These are phyloP conservation scores for Cadophora malorum DNA, from an alignment of 2,329 filamentous ascomycete genomes.

Conservation along the genomic window DNA sequence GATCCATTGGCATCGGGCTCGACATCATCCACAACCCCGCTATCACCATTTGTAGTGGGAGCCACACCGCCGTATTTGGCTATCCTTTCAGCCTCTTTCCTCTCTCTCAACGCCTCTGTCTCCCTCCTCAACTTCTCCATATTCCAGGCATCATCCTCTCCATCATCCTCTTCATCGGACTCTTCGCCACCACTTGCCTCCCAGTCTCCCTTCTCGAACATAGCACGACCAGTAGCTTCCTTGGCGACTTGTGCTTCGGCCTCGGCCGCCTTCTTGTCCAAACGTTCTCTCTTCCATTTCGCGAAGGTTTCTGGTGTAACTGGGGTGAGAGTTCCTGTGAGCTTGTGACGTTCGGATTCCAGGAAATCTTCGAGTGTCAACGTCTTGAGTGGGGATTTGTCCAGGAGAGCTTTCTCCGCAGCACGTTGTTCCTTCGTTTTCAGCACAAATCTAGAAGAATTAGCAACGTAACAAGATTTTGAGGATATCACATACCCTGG, in stretches of 20 bases:
- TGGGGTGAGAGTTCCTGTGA: slow-evolving; percentile 88
- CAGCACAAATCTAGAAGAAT: slow-evolving; percentile 76
- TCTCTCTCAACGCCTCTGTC: slow-evolving; percentile 76
- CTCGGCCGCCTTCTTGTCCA: slow-evolving; percentile 96
- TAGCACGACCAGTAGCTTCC: slow-evolving; percentile 90
- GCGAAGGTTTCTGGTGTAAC: slow-evolving; percentile 93
- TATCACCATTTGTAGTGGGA: slow-evolving; percentile 20
- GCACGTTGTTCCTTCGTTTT: slow-evolving; percentile 98
- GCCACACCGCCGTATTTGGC: slow-evolving; percentile 28
- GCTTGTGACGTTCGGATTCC: slow-evolving; percentile 94
- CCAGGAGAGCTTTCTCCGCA: slow-evolving; percentile 92
- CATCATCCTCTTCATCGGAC: slow-evolving; percentile 53
- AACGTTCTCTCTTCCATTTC: slow-evolving; percentile 94
- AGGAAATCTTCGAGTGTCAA: slow-evolving; percentile 97
- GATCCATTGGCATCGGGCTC: slow-evolving; percentile 19
- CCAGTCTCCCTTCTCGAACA: slow-evolving; percentile 99
- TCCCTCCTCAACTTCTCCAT: slow-evolving; percentile 82
- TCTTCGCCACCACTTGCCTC: slow-evolving; percentile 65
- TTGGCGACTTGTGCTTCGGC: slow-evolving; percentile 89
- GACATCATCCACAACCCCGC: slow-evolving; percentile 6
- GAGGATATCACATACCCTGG: slow-evolving; percentile 72
- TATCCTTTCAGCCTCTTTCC: slow-evolving; percentile 79
- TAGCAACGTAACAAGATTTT: slow-evolving; percentile 34
- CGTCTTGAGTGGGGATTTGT: slow-evolving; percentile 94
- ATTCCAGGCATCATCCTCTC: slow-evolving; percentile 69